phyloP scores from a whole-genome alignment of 2,329 filamentous ascomycete species.

The Massarina eburnea region DNA sequence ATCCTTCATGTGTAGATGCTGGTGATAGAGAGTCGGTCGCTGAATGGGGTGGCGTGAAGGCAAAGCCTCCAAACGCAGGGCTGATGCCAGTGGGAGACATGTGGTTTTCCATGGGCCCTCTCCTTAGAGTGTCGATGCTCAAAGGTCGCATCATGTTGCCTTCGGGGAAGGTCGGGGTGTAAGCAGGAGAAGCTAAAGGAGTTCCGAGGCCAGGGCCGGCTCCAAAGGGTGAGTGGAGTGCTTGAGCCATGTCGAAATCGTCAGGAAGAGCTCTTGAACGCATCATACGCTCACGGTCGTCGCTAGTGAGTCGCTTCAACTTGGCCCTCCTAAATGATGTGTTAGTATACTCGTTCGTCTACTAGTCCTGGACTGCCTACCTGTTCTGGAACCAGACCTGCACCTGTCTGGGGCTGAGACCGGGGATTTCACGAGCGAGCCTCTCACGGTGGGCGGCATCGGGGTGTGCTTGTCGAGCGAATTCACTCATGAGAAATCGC shows the following conservation, averaged over 20 bases:
- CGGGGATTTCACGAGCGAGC: slow-evolving; percentile 86
- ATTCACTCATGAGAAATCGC: slow-evolving; percentile 96
- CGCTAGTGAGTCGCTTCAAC: slow-evolving; percentile 61
- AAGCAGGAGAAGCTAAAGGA: slow-evolving; percentile 51
- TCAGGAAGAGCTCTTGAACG: slow-evolving; percentile 61
- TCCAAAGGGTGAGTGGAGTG: slow-evolving; percentile 58
- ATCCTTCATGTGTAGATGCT: slow-evolving; percentile 45
- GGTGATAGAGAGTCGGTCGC: slow-evolving; percentile 52
- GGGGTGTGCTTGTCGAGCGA: slow-evolving; percentile 89
- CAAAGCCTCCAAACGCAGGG: slow-evolving; percentile 67
- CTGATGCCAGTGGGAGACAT: slow-evolving; percentile 68
- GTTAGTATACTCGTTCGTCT: slow-evolving; percentile 16
- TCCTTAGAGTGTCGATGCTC: slow-evolving; percentile 67
- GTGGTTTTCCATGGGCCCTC: slow-evolving; percentile 65
- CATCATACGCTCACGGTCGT: slow-evolving; percentile 64
- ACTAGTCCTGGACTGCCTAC: slow-evolving; percentile 54
- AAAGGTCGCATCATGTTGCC: slow-evolving; percentile 68
- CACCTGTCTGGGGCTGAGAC: slow-evolving; percentile 86
- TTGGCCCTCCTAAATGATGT: slow-evolving; percentile 56
- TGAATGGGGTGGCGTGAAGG: slow-evolving; percentile 60
- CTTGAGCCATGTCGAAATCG: slow-evolving; percentile 62
- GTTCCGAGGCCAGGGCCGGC: slow-evolving; percentile 49
- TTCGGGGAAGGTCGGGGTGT: slow-evolving; percentile 44
- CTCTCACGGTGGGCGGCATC: slow-evolving; percentile 88
- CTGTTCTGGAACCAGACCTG: slow-evolving; percentile 99